Evolutionary conservation across 768 basidiomycete species (phyloP).

Genomic region (Suillus sp.): DNA sequence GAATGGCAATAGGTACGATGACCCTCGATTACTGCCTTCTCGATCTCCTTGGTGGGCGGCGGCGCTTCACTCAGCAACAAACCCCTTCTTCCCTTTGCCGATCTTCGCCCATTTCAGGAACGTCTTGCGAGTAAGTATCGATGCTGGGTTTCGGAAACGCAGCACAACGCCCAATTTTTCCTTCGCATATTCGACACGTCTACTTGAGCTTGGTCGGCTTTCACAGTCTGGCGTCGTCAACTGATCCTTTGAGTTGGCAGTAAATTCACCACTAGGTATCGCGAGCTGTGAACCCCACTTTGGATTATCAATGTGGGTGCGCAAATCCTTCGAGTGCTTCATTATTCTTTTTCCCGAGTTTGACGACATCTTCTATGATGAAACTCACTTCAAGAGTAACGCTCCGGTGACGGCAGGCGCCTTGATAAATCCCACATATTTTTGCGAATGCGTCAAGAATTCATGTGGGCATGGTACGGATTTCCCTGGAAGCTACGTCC

Average conservation of each 20-base stretch:
- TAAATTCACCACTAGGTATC: constrained; percentile 56
- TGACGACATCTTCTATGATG: constrained; percentile 70
- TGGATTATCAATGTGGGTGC: constrained; percentile 61
- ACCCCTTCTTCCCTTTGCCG: constrained; percentile 44
- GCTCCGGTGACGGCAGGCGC: constrained; percentile 61
- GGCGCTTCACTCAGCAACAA: constrained; percentile 31
- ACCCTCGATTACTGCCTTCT: constrained; percentile 59
- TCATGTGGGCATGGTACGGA: constrained; percentile 68
- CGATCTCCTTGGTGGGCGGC: constrained; percentile 35
- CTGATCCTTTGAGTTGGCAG: constrained; percentile 42
- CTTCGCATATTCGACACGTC: constrained; percentile 74
- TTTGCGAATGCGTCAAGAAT: constrained; percentile 78
- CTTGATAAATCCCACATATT: constrained; percentile 86
- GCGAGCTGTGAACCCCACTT: constrained; percentile 34
- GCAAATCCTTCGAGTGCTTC: constrained; percentile 92
- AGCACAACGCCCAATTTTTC: constrained; percentile 64
- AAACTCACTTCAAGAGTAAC: constrained; percentile 65
- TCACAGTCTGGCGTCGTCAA: constrained; percentile 45
- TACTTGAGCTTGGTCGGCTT: constrained; percentile 65
- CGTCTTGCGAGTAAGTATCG: constrained; percentile 61
- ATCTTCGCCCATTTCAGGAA: constrained; percentile 71
- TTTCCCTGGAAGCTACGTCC: constrained; percentile 66
- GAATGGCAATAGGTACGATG: constrained; percentile 86
- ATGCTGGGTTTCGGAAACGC: constrained; percentile 83
- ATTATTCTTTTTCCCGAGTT: constrained; percentile 76